Conservation (phyloP, 768 basidiomycete genomes). For the Mycena belliarum region DNA sequence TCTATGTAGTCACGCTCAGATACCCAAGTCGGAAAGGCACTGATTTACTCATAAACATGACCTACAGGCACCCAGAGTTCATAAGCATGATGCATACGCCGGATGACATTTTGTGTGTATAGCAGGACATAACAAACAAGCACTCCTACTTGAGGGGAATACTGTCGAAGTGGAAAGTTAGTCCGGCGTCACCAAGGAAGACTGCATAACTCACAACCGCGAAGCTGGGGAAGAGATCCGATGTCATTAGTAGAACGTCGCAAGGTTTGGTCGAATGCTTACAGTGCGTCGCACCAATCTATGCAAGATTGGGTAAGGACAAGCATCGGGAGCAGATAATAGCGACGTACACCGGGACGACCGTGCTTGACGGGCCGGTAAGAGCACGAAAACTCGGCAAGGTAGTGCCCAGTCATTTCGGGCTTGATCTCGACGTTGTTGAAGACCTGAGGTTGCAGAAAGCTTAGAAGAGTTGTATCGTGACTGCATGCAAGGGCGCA, state of each 20-base stretch:
- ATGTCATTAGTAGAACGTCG: constrained; percentile 6
- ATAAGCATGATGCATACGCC: constrained; percentile 22
- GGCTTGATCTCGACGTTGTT: constrained; percentile 99
- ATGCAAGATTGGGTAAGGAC: constrained; percentile 22
- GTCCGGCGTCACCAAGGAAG: neutral
- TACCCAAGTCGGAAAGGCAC: no score
- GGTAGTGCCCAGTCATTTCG: constrained; percentile 99
- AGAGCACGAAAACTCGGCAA: constrained; percentile 95
- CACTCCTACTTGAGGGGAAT: constrained; percentile 92
- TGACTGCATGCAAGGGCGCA: constrained; percentile 31
- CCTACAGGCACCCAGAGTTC: neutral
- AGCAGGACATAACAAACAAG: constrained; percentile 21
- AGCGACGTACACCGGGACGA: constrained; percentile 92
- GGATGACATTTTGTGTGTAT: constrained; percentile 20
- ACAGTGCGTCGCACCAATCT: constrained; percentile 94
- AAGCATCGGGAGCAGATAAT: neutral
- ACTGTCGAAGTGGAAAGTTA: constrained; percentile 34
- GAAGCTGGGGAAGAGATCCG: constrained; percentile 51
- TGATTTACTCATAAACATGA: constrained; percentile 13
- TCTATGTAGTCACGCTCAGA: no score
- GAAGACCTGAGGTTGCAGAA: constrained; percentile 58
- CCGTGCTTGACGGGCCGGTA: constrained; percentile 99
- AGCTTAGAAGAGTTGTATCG: neutral
- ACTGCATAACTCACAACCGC: constrained; percentile 61
- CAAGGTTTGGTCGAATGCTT: constrained; percentile 32